These are phyloP conservation scores for Punica granatum DNA, from an alignment of 345 rosid species.

Conservation along the genomic window DNA sequence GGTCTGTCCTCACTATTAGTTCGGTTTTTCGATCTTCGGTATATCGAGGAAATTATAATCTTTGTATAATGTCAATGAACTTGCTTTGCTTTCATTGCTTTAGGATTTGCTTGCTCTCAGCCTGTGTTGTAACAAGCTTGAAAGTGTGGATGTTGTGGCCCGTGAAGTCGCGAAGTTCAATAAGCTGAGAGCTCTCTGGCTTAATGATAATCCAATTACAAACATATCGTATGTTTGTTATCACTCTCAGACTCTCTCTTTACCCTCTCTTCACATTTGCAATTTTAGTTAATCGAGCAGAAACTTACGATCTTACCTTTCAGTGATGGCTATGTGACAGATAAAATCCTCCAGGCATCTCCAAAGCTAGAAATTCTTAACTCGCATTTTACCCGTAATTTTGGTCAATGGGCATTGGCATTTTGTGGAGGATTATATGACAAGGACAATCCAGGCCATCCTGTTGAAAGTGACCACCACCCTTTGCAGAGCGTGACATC, in stretches of 20 bases:
- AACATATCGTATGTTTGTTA: constrained; percentile 39
- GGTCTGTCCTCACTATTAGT: constrained; percentile 20
- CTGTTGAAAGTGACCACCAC: constrained; percentile 26
- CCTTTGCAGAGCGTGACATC: constrained; percentile 46
- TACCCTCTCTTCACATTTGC: neutral
- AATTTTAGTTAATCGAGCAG: neutral
- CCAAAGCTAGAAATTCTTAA: constrained; percentile 70
- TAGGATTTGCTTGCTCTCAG: constrained; percentile 84
- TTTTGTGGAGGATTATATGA: constrained; percentile 60
- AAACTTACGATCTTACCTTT: constrained; percentile 16
- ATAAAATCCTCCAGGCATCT: constrained; percentile 50
- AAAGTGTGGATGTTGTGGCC: constrained; percentile 38
- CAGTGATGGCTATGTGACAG: constrained; percentile 43
- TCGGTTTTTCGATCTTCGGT: neutral
- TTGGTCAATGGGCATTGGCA: constrained; percentile 82
- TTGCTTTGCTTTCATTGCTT: constrained; percentile 3
- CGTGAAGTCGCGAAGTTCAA: constrained; percentile 60
- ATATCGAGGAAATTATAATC: neutral
- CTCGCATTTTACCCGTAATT: constrained; percentile 59
- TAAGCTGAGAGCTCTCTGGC: constrained; percentile 74
- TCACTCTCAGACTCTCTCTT: neutral
- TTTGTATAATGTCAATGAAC: neutral
- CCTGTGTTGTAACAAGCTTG: constrained; percentile 66
- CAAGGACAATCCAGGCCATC: constrained; percentile 55
- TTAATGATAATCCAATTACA: constrained; percentile 67